Evolutionary conservation across 768 basidiomycete genomes (phyloP), one percentile per base, ranked within the genome.

Genomic region (Cystobasidium tubakii): DNA sequence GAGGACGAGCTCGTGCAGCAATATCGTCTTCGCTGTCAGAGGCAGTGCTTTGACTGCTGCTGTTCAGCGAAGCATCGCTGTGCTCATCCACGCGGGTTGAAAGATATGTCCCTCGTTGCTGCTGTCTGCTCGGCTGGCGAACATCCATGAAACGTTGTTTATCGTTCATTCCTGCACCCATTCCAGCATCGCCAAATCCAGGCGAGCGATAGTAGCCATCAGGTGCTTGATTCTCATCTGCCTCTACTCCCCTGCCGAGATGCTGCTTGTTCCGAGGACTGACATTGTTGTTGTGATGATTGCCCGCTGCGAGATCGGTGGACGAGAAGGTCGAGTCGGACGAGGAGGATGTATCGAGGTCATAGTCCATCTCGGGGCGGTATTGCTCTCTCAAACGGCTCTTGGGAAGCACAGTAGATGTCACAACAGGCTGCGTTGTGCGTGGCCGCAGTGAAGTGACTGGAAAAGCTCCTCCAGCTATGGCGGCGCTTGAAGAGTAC

Each of bases 241-340:
- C 29, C 29, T 36, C 46, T 60, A 33, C 33, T 71, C 3, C 21
- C 12, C 36, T 60, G 54, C 39, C 17, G 27, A 43, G 31, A 7
- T 65, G 31, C 33, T 53, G 29, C 39, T 54, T 67, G 66, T 67
- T 67, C 23, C 46, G 44, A 50, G 23, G 33, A 39, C 53, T 60
- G n/a, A n/a, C n/a, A 10, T 12, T 46, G 23, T 46, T 65, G 39
- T 65, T 36, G 23, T 65, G 62, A 42, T 39, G 39, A 39, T 39
- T 39, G 39, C 39, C 63, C 31, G 63, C 66, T 50, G 33, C 69
- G 55, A 57, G 55, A 55, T 60, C 69, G 53, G 69, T 36, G 10
- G 69, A 55, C n/a, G 69, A 34, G 36, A 71, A 71, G n/a, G 69
- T 42, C 69, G 69, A 71, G 39, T 43, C 39, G 42, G 39, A 67